These are phyloP conservation scores for Byssothecium circinans DNA, from an alignment of 2,329 filamentous ascomycete genomes.

Conservation along the genomic window DNA sequence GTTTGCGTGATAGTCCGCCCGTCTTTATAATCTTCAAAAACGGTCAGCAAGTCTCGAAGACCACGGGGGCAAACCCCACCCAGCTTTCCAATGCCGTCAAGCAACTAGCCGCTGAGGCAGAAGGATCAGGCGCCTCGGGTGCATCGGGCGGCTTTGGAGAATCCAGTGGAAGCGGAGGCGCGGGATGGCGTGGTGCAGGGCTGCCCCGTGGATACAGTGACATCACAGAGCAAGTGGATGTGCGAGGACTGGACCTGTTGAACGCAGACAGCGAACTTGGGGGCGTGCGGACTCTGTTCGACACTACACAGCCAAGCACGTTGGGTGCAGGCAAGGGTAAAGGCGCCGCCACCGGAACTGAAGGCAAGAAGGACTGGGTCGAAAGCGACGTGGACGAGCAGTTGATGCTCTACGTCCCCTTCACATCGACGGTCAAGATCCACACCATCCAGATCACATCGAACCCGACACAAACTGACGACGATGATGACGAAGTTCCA, in stretches of 20 bases:
- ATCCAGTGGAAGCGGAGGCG: slow-evolving; percentile 48
- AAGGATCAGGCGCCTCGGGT: slow-evolving; percentile 53
- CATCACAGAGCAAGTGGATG: slow-evolving; percentile 77
- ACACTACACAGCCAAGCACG: slow-evolving; percentile 65
- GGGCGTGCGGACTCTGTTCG: slow-evolving; percentile 72
- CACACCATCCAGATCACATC: slow-evolving; percentile 89
- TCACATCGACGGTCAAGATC: slow-evolving; percentile 84
- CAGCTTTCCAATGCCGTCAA: slow-evolving; percentile 72
- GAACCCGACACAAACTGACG: slow-evolving; percentile 59
- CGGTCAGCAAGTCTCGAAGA: slow-evolving; percentile 66
- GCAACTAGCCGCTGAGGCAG: slow-evolving; percentile 69
- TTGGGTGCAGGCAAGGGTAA: slow-evolving; percentile 56
- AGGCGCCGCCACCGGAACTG: slow-evolving; percentile 54
- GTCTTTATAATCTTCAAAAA: slow-evolving; percentile 85
- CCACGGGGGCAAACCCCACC: slow-evolving; percentile 72
- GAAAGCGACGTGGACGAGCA: slow-evolving; percentile 98
- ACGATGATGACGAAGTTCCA: slow-evolving; percentile 72
- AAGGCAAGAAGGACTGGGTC: slow-evolving; percentile 74
- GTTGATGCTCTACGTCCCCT: slow-evolving; percentile 88
- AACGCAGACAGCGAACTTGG: slow-evolving; percentile 82
- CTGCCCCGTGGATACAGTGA: slow-evolving; percentile 81
- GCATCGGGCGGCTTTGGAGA: slow-evolving; percentile 47
- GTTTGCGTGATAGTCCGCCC: slow-evolving; percentile 64
- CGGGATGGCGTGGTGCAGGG: slow-evolving; percentile 71
- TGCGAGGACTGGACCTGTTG: slow-evolving; percentile 78